Evolutionary conservation across 768 basidiomycete genomes (phyloP), one percentile per base, ranked within the genome.

Genomic region (Fistulinella prunicolor): DNA sequence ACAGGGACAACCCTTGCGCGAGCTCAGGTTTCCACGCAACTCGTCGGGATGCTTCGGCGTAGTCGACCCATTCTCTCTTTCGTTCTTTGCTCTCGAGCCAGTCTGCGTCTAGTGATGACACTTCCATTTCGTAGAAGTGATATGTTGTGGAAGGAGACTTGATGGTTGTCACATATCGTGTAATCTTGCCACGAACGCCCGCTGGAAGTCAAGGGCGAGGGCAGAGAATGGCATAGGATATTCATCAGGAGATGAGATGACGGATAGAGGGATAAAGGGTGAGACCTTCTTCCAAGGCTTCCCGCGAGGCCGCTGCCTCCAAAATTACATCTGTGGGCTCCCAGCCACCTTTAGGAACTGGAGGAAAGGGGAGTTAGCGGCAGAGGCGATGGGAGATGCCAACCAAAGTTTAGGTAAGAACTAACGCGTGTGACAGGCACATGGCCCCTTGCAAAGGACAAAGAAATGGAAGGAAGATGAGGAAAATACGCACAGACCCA

Each of bases 201-300:
- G 90, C 90, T 93, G 62, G 42, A 62, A 58, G 55, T 57, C 30
- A 65, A 61, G 53, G 58, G 56, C 60, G 54, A 51, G 54, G 57
- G 60, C 57, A 63, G 64, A 39, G 57, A 67, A 69, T 63, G 62
- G 69, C 66, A 65, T 71, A 70, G 69, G 73, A 72, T 63, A 72
- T 62, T 71, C 70, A 81, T 85, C 76, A 85, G 82, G 82, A 81
- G 77, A 70, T 73, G 78, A 78, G 74, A 76, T 75, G 79, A 85
- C 80, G 77, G 74, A 78, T 69, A 83, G 74, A 82, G 77, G 82
- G 79, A 79, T 75, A 82, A 85, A 81, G 74, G 82, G 81, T 83
- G 82, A 82, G 87, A 93, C 90, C 90, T 92, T 93, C 90, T 88
- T 93, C 90, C 70, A 86, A 77, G 73, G 90, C 90, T 82, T 93